A percentile compares a stretch with the other conserved stretches of the same genome.
Evolutionary conservation across 148 eudicot species (phyloP).

Genomic region (Oxyria digyna): DNA sequence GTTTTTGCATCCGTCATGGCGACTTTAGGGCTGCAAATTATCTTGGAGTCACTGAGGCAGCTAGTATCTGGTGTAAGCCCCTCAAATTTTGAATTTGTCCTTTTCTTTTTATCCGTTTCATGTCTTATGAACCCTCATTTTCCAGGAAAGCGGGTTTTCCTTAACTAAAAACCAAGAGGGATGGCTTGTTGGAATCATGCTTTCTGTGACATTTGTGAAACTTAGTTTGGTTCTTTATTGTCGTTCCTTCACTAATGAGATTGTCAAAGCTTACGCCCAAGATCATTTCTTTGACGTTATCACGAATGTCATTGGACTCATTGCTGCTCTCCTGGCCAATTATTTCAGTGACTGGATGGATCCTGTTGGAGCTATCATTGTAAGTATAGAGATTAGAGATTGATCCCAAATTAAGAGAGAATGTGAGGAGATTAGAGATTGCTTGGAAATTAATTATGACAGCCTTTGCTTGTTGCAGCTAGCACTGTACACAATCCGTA

Average conservation of each 20-base stretch:
- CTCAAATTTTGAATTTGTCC: not conserved
- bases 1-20: constrained; percentile 99
- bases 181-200: constrained; percentile 90
- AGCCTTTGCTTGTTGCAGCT: constrained; percentile 29
- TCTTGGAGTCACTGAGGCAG: constrained; percentile 60
- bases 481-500: constrained; percentile 83
- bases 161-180: constrained; percentile 45
- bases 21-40: constrained; percentile 72
- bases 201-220: constrained; percentile 72
- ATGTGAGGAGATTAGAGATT: too few species aligned
- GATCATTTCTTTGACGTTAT: constrained; percentile 98
- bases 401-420: too few species aligned
- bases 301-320: constrained; percentile 74
- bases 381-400: constrained; percentile 36
- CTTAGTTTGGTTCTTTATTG: constrained; percentile 67
- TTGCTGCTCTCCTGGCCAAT: constrained; percentile 82
- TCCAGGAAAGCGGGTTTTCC: constrained; percentile 39
- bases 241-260: constrained; percentile 84
- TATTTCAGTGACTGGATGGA: constrained; percentile 72
- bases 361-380: constrained; percentile 92
- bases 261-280: constrained; percentile 93
- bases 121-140: not conserved
- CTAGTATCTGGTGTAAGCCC: constrained; percentile 43
- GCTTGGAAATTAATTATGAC: not conserved
- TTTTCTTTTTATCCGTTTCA: not conserved